Evolutionary conservation across 352 stramenopile species (phyloP), one percentile per base, ranked within the genome.

Genomic region (Pythium rishiriense): DNA sequence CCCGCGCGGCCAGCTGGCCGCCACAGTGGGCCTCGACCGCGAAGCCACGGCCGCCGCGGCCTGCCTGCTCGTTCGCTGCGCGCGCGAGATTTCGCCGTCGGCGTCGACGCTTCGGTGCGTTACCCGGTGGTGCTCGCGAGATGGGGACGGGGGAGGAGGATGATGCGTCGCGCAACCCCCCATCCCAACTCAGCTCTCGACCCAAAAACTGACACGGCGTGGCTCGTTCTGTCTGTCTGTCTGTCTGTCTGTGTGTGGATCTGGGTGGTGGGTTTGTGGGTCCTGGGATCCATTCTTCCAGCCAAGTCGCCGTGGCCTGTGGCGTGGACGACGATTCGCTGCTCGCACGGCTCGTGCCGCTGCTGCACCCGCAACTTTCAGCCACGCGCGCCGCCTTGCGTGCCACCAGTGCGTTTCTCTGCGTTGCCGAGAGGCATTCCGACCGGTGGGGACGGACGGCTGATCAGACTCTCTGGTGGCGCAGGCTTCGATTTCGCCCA

Each of bases 401-500:
- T n/a, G 47, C 43, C 17, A 56, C 54, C 9, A 73, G 66, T 73
- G 58, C 41, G 56, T 70, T 12, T 19, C 3, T 43, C 26, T 29
- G 14, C n/a, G 29, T 9, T 4, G 17, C 21, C 4, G 4, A 9
- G 11, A 22, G 22, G 4, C 1, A 53, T 15, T 22, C 47, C 19
- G 0, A 33, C 1, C 47, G n/a, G 24, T 21, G 12, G 33, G 8
- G 33, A 14, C 33, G 7, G 8, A 14, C 33, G 14, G 7, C 33
- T 39, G 7, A 7, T 39, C 14, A 39, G 19, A 24, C 19, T 46
- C 10, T 46, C 19, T 24, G 14, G 39, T 53, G 24, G 17, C 11
- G 8, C 45, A 93, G 83, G 70, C 53, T 87, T 90, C 64, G 81
- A 91, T 69, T 85, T 90, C 31, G 75, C 81, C n/a, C 74, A 90